These are phyloP conservation scores for Talaromyces piceae DNA, from an alignment of 2,329 filamentous ascomycete genomes.

Conservation along the genomic window DNA sequence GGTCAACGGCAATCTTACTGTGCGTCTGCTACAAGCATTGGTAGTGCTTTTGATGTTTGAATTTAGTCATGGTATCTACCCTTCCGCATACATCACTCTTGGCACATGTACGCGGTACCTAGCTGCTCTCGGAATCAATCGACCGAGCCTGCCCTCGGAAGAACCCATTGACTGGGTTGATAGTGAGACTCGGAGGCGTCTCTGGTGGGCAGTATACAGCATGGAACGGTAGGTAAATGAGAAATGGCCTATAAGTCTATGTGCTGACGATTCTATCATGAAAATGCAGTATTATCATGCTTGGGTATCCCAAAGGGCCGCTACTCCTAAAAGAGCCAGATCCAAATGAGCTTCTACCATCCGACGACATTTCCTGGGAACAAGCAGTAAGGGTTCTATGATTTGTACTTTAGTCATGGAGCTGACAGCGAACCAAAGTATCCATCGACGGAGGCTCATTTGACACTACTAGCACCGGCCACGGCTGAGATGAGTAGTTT, in stretches of 20 bases:
- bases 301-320: slow-evolving; percentile 8
- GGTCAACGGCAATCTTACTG: slow-evolving; percentile 33
- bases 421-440: neutral
- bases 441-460: neutral
- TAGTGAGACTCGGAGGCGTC: slow-evolving; percentile 39
- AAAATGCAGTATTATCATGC: slow-evolving; percentile 8
- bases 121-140: slow-evolving; percentile 39
- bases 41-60: slow-evolving; percentile 44
- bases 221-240: slow-evolving; percentile 34
- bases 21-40: slow-evolving; percentile 41
- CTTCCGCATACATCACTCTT: slow-evolving; percentile 44
- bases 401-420: neutral
- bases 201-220: slow-evolving; percentile 45
- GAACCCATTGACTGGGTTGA: slow-evolving; percentile 40
- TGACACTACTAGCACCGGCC: slow-evolving; percentile 12
- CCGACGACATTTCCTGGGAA: slow-evolving; percentile 10
- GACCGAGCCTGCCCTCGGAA: neutral
- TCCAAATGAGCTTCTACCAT: slow-evolving; percentile 7
- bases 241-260: neutral
- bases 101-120: slow-evolving; percentile 41
- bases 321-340: slow-evolving; percentile 9
- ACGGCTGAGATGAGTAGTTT: slow-evolving; percentile 13
- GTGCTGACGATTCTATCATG: neutral
- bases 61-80: slow-evolving; percentile 44
- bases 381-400: slow-evolving; percentile 5